Evolutionary conservation across 345 rosid species (phyloP), one percentile per base, ranked within the genome.

Genomic region (Eucalyptus sp.): DNA sequence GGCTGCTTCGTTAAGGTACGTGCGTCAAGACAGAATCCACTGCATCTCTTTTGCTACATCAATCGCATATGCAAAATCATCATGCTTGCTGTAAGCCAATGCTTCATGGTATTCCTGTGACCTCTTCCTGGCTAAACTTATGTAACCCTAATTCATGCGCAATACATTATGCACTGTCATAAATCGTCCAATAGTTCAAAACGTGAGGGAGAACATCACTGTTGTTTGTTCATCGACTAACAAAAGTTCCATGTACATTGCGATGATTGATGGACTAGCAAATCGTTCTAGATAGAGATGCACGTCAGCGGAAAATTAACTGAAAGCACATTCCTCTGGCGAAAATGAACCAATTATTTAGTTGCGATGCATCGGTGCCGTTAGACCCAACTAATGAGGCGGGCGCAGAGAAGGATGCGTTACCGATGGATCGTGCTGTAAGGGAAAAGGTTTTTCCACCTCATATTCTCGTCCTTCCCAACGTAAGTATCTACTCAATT

Each of bases 1-100:
- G 88, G 86, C 88, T 86, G 90, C 60, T 89, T 89, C 37, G 85
- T 89, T 27, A 49, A 85, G 90, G 90, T 86, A 89, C n/a, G 17
- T 27, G 68, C 33, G 68, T 62, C 68, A 60, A 60, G 31, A 60
- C 68, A 60, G 15, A 60, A 27, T 60, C 68, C 31, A 11, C 8
- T 12, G n/a, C 31, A 60, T 60, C 27, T 60, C 4, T 60, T 60
- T 60, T 27, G 68, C 31, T 60, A 13, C 14, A 60, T 60, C 68
- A 60, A 60, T 27, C 68, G 4, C 54, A 44, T 0, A 18, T 71
- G 16, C 31, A 50, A 27, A 50, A 71, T 64, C 33, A 50, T 15
- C 43, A 44, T 25, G 29, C 37, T n/a, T 50, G 44, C 33, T 62
- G 33, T 62, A 29, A 62, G n/a, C 68, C 68, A 62, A 13, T 62